Evolutionary conservation across 306 rosid genomes (phyloP), one percentile per base, ranked within the genome.

Genomic region (Quercus rubra): DNA sequence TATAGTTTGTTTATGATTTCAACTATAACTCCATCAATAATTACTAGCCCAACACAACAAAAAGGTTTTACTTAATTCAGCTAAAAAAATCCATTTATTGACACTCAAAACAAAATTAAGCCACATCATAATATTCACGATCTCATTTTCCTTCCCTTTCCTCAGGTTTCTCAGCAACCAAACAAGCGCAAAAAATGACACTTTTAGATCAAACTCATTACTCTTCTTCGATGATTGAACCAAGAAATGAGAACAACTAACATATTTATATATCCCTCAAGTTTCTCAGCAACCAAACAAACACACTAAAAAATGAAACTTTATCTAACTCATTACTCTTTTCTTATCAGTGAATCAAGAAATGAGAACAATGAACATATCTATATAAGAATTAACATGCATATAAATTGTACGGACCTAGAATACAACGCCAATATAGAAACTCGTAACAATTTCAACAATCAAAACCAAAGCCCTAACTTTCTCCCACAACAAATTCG

Each of bases 351-450:
- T 27, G 69, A 73, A 25, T 15, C 6, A 69, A 38, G 1, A 74
- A 77, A 84, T 5, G 46, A 82, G 68, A 56, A 79, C 76, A 64
- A 71, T 19, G 13, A 52, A 27, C 21, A 3, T 9, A 51, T 8
- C 15, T 1, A 70, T 31, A 41, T 35, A 35, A 1, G 7, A 4
- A 35, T 35, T 27, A 27, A 35, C 43, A 35, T 35, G 7, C 43
- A 35, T 35, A 74, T 3, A 20, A 58, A 51, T 54, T 35, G 33
- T 55, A 66, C 93, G 31, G 59, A 93, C 98, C 99, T 85, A 87
- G 62, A 58, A 84, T 73, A 28, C 30, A 28, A 28, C 0, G 4
- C 30, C 30, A 28, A 28, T 28, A 28, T 0, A 28, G 30, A 28
- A 28, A 28, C 30, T 28, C 4, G 30, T 28, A 28, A 28, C 30